phyloP scores from a whole-genome alignment of 1,284 basidiomycete genomes.

The Leccinum glutinopallens region DNA sequence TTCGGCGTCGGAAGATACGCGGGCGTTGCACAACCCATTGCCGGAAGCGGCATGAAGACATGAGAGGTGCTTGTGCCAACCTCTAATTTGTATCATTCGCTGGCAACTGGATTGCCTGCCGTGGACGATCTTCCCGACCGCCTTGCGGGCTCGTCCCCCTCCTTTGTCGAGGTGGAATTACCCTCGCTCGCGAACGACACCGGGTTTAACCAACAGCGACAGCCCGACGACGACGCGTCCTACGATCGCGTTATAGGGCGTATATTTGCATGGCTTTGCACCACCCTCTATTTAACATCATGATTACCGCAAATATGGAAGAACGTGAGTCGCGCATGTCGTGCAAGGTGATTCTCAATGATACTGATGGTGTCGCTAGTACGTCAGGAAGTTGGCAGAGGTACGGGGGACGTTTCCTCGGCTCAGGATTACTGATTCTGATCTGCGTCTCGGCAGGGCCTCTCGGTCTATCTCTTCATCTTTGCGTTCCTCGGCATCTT shows the following conservation, averaged over 20 bases:
- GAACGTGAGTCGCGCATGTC: slow-evolving; percentile 69
- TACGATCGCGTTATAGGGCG: slow-evolving; percentile 76
- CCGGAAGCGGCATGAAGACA: slow-evolving; percentile 31
- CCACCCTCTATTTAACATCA: slow-evolving; percentile 87
- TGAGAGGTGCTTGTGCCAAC: slow-evolving; percentile 39
- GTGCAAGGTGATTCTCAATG: slow-evolving; percentile 8
- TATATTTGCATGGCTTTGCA: slow-evolving; percentile 90
- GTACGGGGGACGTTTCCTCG: slow-evolving; percentile 36
- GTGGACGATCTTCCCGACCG: slow-evolving; percentile 4
- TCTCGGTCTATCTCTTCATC: slow-evolving; percentile 91
- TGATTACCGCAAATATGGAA: slow-evolving; percentile 97
- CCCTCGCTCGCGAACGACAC: slow-evolving; percentile 19
- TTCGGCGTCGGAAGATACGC: slow-evolving; percentile 62
- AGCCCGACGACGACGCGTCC: slow-evolving; percentile 36
- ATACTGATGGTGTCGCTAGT: slow-evolving; percentile 49
- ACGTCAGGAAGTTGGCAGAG: slow-evolving; percentile 88
- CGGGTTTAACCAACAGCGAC: slow-evolving; percentile 29
- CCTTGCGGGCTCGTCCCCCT: neutral
- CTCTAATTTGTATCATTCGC: slow-evolving; percentile 13
- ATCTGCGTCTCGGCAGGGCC: slow-evolving; percentile 51
- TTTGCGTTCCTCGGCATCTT: slow-evolving; percentile 91
- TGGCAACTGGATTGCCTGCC: slow-evolving; percentile 13
- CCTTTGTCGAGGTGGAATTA: slow-evolving; percentile 25
- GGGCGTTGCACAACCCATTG: slow-evolving; percentile 32
- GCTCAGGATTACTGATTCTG: slow-evolving; percentile 10